Percentiles rank a stretch among this genome's conserved stretches.
These are phyloP conservation scores for Halophytophthora polymorphica DNA, from an alignment of 352 stramenopile species.

Conservation along the genomic window DNA sequence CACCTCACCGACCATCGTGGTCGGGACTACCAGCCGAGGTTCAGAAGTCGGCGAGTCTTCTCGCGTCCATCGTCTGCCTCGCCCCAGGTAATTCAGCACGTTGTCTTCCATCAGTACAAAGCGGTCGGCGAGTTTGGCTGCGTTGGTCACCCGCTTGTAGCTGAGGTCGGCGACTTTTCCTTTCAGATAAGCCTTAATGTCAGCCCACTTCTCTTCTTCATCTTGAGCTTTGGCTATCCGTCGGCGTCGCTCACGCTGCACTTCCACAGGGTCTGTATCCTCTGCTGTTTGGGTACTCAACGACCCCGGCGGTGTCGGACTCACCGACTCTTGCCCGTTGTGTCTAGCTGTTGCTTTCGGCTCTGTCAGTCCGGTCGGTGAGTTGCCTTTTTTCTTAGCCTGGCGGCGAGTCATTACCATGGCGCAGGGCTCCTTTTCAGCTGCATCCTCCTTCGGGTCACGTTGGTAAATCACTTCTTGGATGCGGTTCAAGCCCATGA, in stretches of 20 bases:
- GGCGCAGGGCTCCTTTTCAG: not conserved
- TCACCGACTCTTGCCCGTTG: not conserved
- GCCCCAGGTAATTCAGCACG: constrained; percentile 3
- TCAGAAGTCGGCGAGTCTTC: not conserved
- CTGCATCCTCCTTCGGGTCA: not conserved
- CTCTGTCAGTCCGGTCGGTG: too few relatives aligned
- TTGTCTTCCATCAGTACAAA: constrained; percentile 7
- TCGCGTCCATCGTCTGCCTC: not conserved
- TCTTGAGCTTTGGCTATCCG: constrained; percentile 8
- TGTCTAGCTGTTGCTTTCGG: not conserved
- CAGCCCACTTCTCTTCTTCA: constrained; percentile 8
- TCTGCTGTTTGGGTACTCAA: not conserved
- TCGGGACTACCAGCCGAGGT: constrained; percentile 9
- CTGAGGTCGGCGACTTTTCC: not conserved
- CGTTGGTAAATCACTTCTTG: constrained; percentile 5
- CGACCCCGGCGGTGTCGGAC: too few relatives aligned
- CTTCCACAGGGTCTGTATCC: constrained; percentile 3
- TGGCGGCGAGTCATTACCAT: constrained; percentile 1
- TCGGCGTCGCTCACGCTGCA: constrained; percentile 6
- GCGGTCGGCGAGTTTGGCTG: constrained; percentile 5
- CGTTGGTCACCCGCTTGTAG: constrained; percentile 1
- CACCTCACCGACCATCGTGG: constrained; percentile 10
- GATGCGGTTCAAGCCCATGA: constrained; percentile 2
- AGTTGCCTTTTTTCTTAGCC: not conserved
- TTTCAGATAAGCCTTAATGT: constrained; percentile 4